phyloP scores from a whole-genome alignment of 768 basidiomycete species.

The Mycena rosella region DNA sequence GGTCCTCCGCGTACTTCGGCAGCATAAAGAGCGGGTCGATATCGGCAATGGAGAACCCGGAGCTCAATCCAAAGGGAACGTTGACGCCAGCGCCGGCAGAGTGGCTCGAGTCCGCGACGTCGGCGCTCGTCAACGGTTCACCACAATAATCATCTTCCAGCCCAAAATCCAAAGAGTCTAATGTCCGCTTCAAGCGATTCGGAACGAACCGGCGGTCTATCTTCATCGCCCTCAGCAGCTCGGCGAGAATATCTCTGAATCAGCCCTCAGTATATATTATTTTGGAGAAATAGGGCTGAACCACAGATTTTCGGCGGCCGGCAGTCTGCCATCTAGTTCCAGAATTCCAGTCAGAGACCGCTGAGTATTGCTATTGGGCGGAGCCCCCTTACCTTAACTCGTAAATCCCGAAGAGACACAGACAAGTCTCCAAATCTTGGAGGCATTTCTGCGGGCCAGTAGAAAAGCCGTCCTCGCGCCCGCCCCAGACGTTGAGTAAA shows the following conservation, averaged over 20 bases:
- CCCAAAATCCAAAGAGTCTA: neutral
- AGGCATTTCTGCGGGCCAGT: conserved; percentile 30
- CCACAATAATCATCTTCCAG: neutral
- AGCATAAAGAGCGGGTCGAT: neutral
- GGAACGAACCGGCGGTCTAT: conserved; percentile 12
- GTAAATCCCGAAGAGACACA: conserved; percentile 15
- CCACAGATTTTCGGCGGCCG: conserved; percentile 27
- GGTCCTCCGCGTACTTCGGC: neutral
- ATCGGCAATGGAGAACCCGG: neutral
- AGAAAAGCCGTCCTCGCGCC: conserved; percentile 14
- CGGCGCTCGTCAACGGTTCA: neutral
- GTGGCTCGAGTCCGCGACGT: neutral
- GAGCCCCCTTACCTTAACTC: conserved; percentile 16
- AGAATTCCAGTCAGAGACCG: neutral
- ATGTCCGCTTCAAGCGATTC: no score
- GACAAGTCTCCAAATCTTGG: conserved; percentile 26
- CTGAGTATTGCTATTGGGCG: no score
- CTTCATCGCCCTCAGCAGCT: conserved; percentile 20
- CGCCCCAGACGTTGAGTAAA: conserved; percentile 24
- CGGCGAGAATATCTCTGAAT: conserved; percentile 17
- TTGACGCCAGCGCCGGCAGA: neutral
- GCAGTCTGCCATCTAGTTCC: conserved; percentile 28
- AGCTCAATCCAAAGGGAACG: neutral
- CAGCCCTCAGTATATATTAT: neutral
- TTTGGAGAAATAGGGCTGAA: no score